Evolutionary conservation across 805 yeast genomes (phyloP), one percentile per base, ranked within the genome.

Genomic region (Cyberlindnera misumaiensis): DNA sequence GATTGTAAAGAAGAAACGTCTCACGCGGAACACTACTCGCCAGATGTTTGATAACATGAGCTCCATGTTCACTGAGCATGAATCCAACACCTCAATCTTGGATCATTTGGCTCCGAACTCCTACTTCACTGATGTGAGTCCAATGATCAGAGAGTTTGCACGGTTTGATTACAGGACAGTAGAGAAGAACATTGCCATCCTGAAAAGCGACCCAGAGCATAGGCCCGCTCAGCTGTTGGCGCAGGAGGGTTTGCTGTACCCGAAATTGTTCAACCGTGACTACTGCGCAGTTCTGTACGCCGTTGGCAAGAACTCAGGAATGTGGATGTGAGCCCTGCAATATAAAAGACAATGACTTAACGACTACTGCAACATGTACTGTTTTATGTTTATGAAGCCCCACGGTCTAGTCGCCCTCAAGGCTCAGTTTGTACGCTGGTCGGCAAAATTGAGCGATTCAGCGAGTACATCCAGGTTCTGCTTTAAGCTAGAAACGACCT

Each of bases 71-170:
- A 7, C 28, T 18, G 44, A 38, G 2, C 16, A n/a, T 3, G 30
- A 26, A 11, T 36, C 40, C 28, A 42, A 36, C 12, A 39, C 39
- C 13, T 36, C 47, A 3, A 33, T 41, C 3, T 50, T 52, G 35
- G 52, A 48, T 13, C 7, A 26, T 1, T 29, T 46, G 12, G 45
- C 51, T 1, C 14, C 30, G 1, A 17, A 30, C 1, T 7, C 29
- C 6, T 53, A 47, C 32, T 30, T 44, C 9, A 37, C 29, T 7
- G 55, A 53, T 11, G 46, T 54, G 2, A 43, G 53, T 8, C 58
- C 59, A n/a, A 22, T 48, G 2, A 17, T 54, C 6, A 40, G 59
- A 35, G 48, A 40, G 8, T 39, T 53, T 35, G 55, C 54, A 13
- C 39, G 58, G 11, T 17, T 20, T 28, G 59, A 54, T 11, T 3